Conservation (phyloP, 805 yeast species). For the Metschnikowia gruessii region DNA sequence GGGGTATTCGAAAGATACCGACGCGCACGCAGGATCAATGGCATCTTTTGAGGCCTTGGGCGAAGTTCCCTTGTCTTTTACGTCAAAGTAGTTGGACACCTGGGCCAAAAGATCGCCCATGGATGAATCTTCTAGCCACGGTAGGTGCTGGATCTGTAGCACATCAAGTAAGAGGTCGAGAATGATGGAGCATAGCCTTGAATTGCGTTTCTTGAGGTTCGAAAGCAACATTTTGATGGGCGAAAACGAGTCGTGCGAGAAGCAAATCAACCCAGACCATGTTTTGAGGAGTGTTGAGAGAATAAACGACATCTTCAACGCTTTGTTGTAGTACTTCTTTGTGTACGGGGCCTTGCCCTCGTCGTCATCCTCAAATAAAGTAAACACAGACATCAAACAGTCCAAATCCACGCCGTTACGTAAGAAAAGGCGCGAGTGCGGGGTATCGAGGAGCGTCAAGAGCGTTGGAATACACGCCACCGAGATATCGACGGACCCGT, state of each 20-base stretch:
- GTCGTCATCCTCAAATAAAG: conserved; percentile 48
- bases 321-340: conserved; percentile 27
- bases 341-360: conserved; percentile 10
- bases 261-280: conserved; percentile 73
- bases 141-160: conserved; percentile 55
- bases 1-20: conserved; percentile 15
- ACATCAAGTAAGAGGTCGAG: conserved; percentile 71
- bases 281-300: conserved; percentile 61
- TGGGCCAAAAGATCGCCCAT: conserved; percentile 14
- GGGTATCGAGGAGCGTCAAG: conserved; percentile 54
- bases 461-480: conserved; percentile 41
- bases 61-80: no score
- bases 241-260: conserved; percentile 53
- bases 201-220: conserved; percentile 59
- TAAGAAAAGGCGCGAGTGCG: conserved; percentile 50
- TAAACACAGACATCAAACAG: conserved; percentile 63
- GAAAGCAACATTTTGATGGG: conserved; percentile 56
- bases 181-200: conserved; percentile 55
- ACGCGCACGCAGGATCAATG: background rate
- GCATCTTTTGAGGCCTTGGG: no score
- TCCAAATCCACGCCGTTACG: conserved; percentile 63
- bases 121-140: conserved; percentile 41
- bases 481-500: conserved; percentile 22
- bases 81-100: conserved; percentile 14
- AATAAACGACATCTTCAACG: conserved; percentile 60